Base-by-base conservation (phyloP, 768 basidiomycete species). In the Agrocybe chaxingu region DNA sequence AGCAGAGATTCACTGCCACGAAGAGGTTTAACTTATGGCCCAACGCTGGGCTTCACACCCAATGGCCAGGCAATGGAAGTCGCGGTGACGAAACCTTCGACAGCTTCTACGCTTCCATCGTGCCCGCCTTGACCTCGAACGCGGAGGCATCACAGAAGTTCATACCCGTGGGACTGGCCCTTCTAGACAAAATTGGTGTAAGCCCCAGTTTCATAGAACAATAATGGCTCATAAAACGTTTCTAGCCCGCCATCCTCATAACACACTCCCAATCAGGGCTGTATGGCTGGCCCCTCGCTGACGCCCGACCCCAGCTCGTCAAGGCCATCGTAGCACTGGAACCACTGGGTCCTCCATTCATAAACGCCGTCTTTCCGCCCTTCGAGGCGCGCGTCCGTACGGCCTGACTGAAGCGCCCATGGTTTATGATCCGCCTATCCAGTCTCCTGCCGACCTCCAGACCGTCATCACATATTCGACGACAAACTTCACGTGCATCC, bases 41-140 rank as follows among this genome's bases (percentile, higher is more conserved):
- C 0, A 68, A 74, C 55, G 73, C 77, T 3, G 51, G 54, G 1
- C 57, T 76, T 38, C 76, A 77, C 40, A 79, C 76, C 0, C 77
- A 79, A 50, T 80, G 79, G 79, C 77, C 76, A 3, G 79, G 79
- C 11, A 74, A 70, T 45, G 79, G 79, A 16, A 70, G 62, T 43
- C 57, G 63, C 30, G 76, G 77, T 3, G 79, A 80, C 44, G 55
- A 68, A 0, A 57, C 59, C 8, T 80, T 79, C 47, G 71, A 80
- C 40, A 62, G 61, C 13, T 77, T 79, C 54, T 80, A 71, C 47
- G 66, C 68, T 4, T 74, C 78, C 0, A 66, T 67, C 3, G 61
- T 75, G 16, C 77, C 76, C 3, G 58, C 66, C 39, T 64, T 79
- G 12, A 51, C 57, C n/a, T 73, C 73, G 12, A 51, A 64, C n/a